Evolutionary conservation across 495 filamentous ascomycete species (phyloP).

Genomic region (Aspergillus homomorphus): DNA sequence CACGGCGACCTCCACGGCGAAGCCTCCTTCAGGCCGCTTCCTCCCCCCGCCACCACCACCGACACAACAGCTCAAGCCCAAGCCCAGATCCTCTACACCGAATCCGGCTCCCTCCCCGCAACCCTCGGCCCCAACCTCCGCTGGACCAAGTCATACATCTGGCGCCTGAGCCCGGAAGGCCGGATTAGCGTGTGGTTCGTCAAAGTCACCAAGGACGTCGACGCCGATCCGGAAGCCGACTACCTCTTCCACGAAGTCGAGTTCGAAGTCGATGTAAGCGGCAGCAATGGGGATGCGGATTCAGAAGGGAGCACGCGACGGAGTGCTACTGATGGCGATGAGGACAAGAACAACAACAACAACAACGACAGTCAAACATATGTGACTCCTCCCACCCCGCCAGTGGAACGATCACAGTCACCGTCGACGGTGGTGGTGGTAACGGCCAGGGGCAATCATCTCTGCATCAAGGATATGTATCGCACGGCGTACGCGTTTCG

Average conservation of each 20-base stretch:
- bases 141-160: conserved; percentile 49
- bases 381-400: conserved; percentile 30
- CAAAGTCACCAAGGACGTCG: conserved; percentile 35
- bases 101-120: conserved; percentile 43
- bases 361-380: conserved; percentile 14
- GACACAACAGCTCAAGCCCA: not conserved
- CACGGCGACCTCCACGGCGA: conserved; percentile 40
- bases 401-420: conserved; percentile 1
- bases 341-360: too few species aligned
- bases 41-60: conserved; percentile 9
- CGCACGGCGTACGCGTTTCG: conserved; percentile 47
- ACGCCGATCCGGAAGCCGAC: conserved; percentile 26
- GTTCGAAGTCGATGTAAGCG: conserved; percentile 16
- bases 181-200: conserved; percentile 47
- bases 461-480: conserved; percentile 51
- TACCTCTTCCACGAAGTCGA: conserved; percentile 48
- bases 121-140: conserved; percentile 27
- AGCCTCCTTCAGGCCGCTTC: conserved; percentile 38
- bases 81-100: conserved; percentile 36
- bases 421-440: conserved; percentile 26
- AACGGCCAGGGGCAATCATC: conserved; percentile 40
- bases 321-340: too few species aligned
- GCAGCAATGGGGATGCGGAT: not conserved
- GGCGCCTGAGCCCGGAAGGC: conserved; percentile 32
- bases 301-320: not conserved